Conservation (phyloP, 768 basidiomycete genomes). For the Leucosporidium creatinivorum region DNA sequence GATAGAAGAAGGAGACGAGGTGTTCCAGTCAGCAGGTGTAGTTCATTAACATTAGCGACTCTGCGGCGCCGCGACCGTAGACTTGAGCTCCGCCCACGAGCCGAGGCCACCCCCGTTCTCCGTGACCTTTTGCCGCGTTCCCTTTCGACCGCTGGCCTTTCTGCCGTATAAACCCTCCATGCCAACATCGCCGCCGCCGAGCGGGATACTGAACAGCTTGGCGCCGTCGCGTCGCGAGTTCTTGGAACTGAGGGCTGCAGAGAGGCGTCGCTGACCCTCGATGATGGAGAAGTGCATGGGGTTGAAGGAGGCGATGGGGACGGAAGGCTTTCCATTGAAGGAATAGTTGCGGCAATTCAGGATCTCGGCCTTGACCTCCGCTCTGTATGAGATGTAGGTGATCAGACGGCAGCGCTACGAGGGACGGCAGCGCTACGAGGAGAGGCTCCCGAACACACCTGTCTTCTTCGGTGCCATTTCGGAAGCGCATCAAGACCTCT, state of each 20-base stretch:
- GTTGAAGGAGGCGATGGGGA: background rate
- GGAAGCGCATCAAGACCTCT: background rate
- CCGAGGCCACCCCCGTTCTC: background rate
- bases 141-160: background rate
- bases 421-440: too few species aligned
- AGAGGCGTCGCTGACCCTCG: background rate
- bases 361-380: background rate
- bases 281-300: background rate
- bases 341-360: background rate
- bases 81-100: background rate
- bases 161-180: background rate
- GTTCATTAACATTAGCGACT: too few species aligned
- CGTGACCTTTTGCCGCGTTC: too few species aligned
- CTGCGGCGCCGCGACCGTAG: too few species aligned
- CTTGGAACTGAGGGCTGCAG: background rate
- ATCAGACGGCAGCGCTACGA: too few species aligned
- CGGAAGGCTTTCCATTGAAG: background rate
- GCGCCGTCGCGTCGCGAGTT: too few species aligned
- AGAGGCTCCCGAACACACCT: too few species aligned
- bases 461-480: background rate
- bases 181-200: background rate
- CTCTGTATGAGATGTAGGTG: background rate
- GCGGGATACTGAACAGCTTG: background rate
- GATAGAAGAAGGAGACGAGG: too few species aligned
- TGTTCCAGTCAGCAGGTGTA: too few species aligned